These are phyloP conservation scores for Emmonsia crescens DNA, from an alignment of 2,329 filamentous ascomycete genomes.

Conservation along the genomic window DNA sequence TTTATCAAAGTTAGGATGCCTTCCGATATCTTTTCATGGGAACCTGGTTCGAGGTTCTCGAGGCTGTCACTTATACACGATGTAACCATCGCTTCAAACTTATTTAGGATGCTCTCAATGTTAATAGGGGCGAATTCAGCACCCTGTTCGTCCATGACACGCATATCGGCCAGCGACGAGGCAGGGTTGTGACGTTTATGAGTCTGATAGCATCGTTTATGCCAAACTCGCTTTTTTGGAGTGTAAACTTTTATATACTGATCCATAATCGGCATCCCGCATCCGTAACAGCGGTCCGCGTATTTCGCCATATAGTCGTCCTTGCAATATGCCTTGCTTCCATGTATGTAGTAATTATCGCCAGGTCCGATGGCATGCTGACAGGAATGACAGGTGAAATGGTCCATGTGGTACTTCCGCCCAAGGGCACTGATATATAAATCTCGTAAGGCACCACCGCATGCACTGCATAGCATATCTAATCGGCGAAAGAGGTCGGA, in stretches of 20 bases:
- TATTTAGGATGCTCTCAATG: background rate
- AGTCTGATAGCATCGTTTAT: background rate
- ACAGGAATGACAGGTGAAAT: background rate
- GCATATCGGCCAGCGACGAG: background rate
- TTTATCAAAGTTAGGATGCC: background rate
- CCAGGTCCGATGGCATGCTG: background rate
- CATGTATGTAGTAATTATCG: constrained; percentile 1
- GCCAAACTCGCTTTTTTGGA: background rate
- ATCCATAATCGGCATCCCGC: background rate
- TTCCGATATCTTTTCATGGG: background rate
- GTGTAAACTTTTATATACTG: background rate
- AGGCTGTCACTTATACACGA: background rate
- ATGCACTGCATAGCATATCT: constrained; percentile 1
- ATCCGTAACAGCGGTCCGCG: background rate
- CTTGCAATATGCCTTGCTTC: background rate
- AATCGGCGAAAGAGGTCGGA: background rate
- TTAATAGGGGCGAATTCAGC: background rate
- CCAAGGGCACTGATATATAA: background rate
- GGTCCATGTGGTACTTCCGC: background rate
- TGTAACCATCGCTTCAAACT: background rate
- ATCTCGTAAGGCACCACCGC: background rate
- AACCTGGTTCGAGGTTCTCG: background rate
- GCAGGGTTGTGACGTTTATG: constrained; percentile 1
- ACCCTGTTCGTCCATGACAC: background rate
- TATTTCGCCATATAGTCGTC: background rate